These are phyloP conservation scores for Plasmopara muralis DNA, from an alignment of 352 stramenopile species.

Conservation along the genomic window DNA sequence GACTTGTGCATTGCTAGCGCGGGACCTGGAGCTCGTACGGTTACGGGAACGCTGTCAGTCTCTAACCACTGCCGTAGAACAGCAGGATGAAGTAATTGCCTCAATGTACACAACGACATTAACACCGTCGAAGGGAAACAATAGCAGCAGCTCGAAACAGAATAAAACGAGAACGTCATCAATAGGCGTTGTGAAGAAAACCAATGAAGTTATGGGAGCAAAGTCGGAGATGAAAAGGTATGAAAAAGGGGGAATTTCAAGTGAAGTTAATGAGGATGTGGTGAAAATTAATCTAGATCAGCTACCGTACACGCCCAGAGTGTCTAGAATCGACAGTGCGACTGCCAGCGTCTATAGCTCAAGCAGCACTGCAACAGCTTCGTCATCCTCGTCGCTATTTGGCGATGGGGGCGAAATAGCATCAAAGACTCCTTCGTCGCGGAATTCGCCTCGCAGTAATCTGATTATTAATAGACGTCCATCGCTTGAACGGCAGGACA, in stretches of 20 bases:
- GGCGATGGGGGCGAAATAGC: slow-evolving; percentile 16
- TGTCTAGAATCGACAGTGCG: slow-evolving; percentile 4
- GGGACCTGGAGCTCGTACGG: slow-evolving; percentile 65
- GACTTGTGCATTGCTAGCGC: slow-evolving; percentile 53
- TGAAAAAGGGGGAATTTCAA: not conserved
- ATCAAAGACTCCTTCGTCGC: slow-evolving; percentile 17
- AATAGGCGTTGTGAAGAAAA: not conserved
- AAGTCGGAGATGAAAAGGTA: not conserved
- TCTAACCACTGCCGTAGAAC: slow-evolving; percentile 51
- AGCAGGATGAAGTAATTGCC: slow-evolving; percentile 73
- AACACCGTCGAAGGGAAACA: not conserved
- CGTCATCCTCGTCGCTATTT: slow-evolving; percentile 27
- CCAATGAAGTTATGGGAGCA: not conserved
- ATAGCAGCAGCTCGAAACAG: not conserved
- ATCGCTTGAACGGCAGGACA: slow-evolving; percentile 47
- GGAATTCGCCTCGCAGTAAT: slow-evolving; percentile 12
- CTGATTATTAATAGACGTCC: slow-evolving; percentile 18
- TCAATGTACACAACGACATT: slow-evolving; percentile 56
- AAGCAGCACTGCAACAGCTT: slow-evolving; percentile 20
- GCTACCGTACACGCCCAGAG: slow-evolving; percentile 28
- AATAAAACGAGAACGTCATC: not conserved
- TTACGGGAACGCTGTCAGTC: slow-evolving; percentile 61
- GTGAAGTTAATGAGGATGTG: slow-evolving; percentile 7
- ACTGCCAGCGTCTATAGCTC: slow-evolving; percentile 24
- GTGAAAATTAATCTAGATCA: slow-evolving; percentile 45